A percentile compares a stretch with the other conserved stretches of the same genome.
Evolutionary conservation across 805 yeast species (phyloP).

Genomic region (Kodamaea jinghongensis): DNA sequence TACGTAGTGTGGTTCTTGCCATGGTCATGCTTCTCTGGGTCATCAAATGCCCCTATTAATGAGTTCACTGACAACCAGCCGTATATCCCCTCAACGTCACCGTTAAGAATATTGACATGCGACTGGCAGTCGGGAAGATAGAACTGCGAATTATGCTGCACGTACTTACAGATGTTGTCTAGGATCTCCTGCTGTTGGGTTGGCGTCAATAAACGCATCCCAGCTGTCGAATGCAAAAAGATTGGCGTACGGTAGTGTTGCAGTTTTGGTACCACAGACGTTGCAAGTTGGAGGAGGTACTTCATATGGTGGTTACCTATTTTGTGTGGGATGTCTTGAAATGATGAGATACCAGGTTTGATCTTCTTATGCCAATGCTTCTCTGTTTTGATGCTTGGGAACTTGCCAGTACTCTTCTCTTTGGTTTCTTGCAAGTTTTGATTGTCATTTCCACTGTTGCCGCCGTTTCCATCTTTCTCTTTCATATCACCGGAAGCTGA

Average conservation of each 20-base stretch:
- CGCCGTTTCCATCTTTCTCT: slow-evolving; percentile 10
- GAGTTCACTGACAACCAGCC: slow-evolving; percentile 68
- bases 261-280: slow-evolving; percentile 53
- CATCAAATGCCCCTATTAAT: slow-evolving; percentile 44
- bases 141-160: slow-evolving; percentile 46
- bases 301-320: slow-evolving; percentile 53
- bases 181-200: slow-evolving; percentile 47
- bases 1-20: slow-evolving; percentile 48
- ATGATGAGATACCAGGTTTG: slow-evolving; percentile 58
- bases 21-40: slow-evolving; percentile 36
- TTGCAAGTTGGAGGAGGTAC: slow-evolving; percentile 46
- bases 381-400: slow-evolving; percentile 33
- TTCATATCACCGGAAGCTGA: slow-evolving; percentile 2
- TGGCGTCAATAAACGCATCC: slow-evolving; percentile 58
- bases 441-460: slow-evolving; percentile 10
- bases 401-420: slow-evolving; percentile 6
- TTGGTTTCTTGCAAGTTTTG: background rate
- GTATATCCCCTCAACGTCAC: slow-evolving; percentile 63
- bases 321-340: slow-evolving; percentile 45
- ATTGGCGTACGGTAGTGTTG: slow-evolving; percentile 65
- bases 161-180: slow-evolving; percentile 47
- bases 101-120: slow-evolving; percentile 60
- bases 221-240: slow-evolving; percentile 69
- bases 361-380: slow-evolving; percentile 51
- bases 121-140: slow-evolving; percentile 59